A percentile compares a stretch with the other conserved stretches of the same genome.
phyloP scores from a whole-genome alignment of 495 filamentous ascomycete species.

The Penicillium goetzii region DNA sequence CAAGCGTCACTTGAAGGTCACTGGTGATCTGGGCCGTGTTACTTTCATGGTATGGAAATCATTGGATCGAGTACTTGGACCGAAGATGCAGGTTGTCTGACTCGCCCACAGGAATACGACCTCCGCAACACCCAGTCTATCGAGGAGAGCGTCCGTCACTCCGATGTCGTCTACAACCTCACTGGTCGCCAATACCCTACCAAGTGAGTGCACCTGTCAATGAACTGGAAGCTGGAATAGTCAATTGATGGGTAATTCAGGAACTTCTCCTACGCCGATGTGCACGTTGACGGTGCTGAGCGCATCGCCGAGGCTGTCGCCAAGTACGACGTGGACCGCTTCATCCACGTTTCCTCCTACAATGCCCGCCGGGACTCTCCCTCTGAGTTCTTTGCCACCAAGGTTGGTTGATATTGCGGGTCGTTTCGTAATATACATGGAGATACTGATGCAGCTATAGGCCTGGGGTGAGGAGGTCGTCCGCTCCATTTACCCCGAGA shows the following conservation, averaged over 20 bases:
- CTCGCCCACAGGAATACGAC: slow-evolving; percentile 76
- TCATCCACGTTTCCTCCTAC: slow-evolving; percentile 95
- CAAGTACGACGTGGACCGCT: slow-evolving; percentile 98
- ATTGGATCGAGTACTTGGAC: slow-evolving; percentile 8
- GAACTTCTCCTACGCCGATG: slow-evolving; percentile 92
- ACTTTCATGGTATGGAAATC: slow-evolving; percentile 69
- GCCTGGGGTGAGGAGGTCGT: slow-evolving; percentile 80
- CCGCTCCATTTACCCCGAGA: slow-evolving; percentile 93
- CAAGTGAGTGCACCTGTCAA: slow-evolving; percentile 64
- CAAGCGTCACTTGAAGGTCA: slow-evolving; percentile 93
- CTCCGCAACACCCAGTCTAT: slow-evolving; percentile 93
- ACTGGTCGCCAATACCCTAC: slow-evolving; percentile 92
- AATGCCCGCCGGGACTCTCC: slow-evolving; percentile 81
- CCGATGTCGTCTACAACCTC: slow-evolving; percentile 96
- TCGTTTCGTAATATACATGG: neutral
- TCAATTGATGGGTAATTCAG: slow-evolving; percentile 50
- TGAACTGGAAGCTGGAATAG: slow-evolving; percentile 3
- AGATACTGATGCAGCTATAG: slow-evolving; percentile 44
- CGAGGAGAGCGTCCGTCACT: slow-evolving; percentile 94
- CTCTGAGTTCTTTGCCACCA: slow-evolving; percentile 87
- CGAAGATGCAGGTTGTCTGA: slow-evolving; percentile 19
- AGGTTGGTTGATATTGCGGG: slow-evolving; percentile 55
- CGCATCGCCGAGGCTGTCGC: slow-evolving; percentile 94
- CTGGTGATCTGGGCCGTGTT: slow-evolving; percentile 89
- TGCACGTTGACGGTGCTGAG: slow-evolving; percentile 92